phyloP scores from a whole-genome alignment of 2,329 filamentous ascomycete genomes.

The Aspergillus latus region DNA sequence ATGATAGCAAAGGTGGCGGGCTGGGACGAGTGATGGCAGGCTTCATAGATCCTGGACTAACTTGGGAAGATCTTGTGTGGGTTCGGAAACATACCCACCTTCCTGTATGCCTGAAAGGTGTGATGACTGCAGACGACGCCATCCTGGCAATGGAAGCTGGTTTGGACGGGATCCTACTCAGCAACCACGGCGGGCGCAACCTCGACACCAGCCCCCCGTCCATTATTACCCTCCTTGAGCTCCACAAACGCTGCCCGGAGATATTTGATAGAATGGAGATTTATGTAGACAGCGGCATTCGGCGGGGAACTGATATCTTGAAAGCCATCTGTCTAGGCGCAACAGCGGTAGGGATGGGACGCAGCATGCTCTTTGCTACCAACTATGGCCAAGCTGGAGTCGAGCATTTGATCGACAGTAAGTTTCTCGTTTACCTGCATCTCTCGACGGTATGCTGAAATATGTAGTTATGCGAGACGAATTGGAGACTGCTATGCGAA shows the following conservation, averaged over 20 bases:
- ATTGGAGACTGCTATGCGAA: slow-evolving; percentile 50
- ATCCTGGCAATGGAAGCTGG: slow-evolving; percentile 51
- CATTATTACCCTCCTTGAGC: slow-evolving; percentile 54
- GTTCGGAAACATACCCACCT: slow-evolving; percentile 50
- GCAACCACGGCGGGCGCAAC: slow-evolving; percentile 60
- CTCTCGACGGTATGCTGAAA: slow-evolving; percentile 2
- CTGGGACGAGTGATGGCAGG: slow-evolving; percentile 55
- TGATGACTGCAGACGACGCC: slow-evolving; percentile 59
- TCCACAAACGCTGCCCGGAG: slow-evolving; percentile 52
- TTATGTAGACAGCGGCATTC: slow-evolving; percentile 56
- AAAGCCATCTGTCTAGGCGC: slow-evolving; percentile 57
- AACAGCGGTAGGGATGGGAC: slow-evolving; percentile 55
- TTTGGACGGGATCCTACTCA: slow-evolving; percentile 56
- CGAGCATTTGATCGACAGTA: slow-evolving; percentile 57
- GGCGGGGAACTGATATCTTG: slow-evolving; percentile 55
- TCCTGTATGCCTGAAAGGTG: slow-evolving; percentile 57
- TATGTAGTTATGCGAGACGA: slow-evolving; percentile 47
- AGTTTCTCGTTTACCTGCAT: slow-evolving; percentile 27
- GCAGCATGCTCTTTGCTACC: slow-evolving; percentile 54
- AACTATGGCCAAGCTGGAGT: slow-evolving; percentile 57
- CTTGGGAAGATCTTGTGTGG: slow-evolving; percentile 57
- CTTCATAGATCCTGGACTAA: slow-evolving; percentile 54
- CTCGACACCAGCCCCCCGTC: slow-evolving; percentile 54
- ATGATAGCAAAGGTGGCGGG: slow-evolving; percentile 56
- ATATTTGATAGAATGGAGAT: slow-evolving; percentile 53